Conservation (phyloP, 1,284 basidiomycete species). For the Coniferiporia weirii region DNA sequence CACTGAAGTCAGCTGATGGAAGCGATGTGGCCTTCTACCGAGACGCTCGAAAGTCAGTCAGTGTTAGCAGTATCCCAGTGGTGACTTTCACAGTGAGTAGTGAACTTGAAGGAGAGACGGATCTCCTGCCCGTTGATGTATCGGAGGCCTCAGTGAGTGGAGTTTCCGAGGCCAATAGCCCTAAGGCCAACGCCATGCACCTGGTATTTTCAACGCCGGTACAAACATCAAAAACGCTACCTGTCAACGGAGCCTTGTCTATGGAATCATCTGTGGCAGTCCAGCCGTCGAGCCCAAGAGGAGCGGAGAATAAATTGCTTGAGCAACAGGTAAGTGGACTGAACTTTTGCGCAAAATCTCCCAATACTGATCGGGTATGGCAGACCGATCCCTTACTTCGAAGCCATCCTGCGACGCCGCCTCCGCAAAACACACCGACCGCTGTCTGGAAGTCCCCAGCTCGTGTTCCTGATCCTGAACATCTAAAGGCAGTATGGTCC, state of each 20-base stretch:
- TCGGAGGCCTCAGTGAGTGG: not conserved
- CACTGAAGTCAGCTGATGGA: conserved; percentile 60
- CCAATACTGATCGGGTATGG: not conserved
- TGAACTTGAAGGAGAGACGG: conserved; percentile 47
- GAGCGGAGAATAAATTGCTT: not conserved
- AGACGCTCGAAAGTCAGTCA: conserved; percentile 43
- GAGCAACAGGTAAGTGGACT: conserved; percentile 8
- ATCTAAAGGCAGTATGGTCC: conserved; percentile 80
- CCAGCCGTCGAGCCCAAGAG: not conserved
- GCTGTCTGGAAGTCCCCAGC: conserved; percentile 54
- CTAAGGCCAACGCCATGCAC: not conserved
- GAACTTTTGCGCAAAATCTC: not conserved
- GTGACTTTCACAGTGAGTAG: conserved; percentile 65
- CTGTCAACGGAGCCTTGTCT: not conserved
- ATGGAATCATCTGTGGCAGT: not conserved
- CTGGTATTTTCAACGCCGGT: not conserved
- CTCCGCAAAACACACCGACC: conserved; percentile 20
- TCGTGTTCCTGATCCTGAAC: conserved; percentile 68
- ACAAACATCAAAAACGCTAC: not conserved
- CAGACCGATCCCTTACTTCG: conserved; percentile 13
- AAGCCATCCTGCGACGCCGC: conserved; percentile 10
- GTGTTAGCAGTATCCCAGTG: conserved; percentile 33
- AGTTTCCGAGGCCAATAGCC: not conserved
- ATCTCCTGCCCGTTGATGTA: not conserved
- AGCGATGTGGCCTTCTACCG: conserved; percentile 69